phyloP scores from a whole-genome alignment of 225 moss, liverwort and hornwort genomes.

The Pleurozium schreberi region DNA sequence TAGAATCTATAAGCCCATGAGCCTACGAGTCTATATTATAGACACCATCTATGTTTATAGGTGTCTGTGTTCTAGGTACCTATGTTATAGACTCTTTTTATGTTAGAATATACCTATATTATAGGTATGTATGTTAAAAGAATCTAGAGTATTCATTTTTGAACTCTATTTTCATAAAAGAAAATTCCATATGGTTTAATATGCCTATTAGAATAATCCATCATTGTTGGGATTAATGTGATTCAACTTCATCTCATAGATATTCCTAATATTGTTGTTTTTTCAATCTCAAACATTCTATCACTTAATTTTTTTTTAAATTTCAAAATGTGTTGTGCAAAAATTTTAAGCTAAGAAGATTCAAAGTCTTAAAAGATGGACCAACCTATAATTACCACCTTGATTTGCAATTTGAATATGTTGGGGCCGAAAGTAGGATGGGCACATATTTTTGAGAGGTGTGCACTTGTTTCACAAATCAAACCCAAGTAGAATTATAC shows the following conservation, averaged over 20 bases:
- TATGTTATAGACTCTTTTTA: not conserved
- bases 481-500: too few species aligned
- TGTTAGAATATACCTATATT: too few species aligned
- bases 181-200: not conserved
- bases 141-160: not conserved
- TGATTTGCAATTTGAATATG: too few species aligned
- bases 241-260: not conserved
- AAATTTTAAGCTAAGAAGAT: not conserved
- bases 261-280: not conserved
- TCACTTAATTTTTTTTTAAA: fast-evolving
- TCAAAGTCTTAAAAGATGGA: not conserved
- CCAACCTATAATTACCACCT: too few species aligned
- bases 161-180: too few species aligned
- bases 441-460: too few species aligned
- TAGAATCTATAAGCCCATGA: too few species aligned
- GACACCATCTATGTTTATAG: too few species aligned
- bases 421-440: too few species aligned
- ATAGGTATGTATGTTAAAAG: too few species aligned
- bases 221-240: fast-evolving
- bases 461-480: too few species aligned
- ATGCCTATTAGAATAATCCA: not conserved
- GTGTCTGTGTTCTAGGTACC: too few species aligned
- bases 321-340: not conserved
- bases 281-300: not conserved
- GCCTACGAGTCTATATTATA: not conserved